phyloP scores from a whole-genome alignment of 164 flowering plant genomes.

The Akebia trifoliata region DNA sequence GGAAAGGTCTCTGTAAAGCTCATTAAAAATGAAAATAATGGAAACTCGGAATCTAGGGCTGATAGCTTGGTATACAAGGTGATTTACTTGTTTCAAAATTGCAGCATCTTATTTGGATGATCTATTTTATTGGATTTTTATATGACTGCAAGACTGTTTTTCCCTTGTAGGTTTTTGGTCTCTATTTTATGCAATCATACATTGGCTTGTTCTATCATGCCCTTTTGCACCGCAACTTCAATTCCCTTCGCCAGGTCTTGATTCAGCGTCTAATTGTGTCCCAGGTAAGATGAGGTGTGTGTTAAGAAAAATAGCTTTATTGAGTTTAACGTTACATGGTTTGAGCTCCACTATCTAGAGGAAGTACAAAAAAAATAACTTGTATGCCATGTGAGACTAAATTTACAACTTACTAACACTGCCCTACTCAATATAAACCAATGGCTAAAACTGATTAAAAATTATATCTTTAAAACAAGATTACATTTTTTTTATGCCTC shows the following conservation, averaged over 20 bases:
- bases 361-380: no score
- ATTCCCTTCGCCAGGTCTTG: conserved; percentile 74
- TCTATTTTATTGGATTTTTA: background rate
- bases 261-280: conserved; percentile 78
- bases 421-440: no score
- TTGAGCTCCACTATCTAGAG: no score
- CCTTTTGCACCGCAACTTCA: conserved; percentile 67
- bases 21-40: conserved; percentile 58
- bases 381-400: no score
- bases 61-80: conserved; percentile 96
- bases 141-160: conserved; percentile 1
- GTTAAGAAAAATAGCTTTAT: background rate
- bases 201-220: conserved; percentile 90
- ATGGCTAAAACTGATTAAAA: no score
- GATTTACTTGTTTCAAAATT: background rate
- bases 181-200: conserved; percentile 93
- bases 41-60: conserved; percentile 60
- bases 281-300: conserved; percentile 40
- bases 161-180: conserved; percentile 79
- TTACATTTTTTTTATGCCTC: background rate
- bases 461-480: no score
- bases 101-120: background rate
- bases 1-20: conserved; percentile 75
- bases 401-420: no score
- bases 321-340: no score